These are phyloP conservation scores for Prunus persica DNA, from an alignment of 306 rosid species.

Conservation along the genomic window DNA sequence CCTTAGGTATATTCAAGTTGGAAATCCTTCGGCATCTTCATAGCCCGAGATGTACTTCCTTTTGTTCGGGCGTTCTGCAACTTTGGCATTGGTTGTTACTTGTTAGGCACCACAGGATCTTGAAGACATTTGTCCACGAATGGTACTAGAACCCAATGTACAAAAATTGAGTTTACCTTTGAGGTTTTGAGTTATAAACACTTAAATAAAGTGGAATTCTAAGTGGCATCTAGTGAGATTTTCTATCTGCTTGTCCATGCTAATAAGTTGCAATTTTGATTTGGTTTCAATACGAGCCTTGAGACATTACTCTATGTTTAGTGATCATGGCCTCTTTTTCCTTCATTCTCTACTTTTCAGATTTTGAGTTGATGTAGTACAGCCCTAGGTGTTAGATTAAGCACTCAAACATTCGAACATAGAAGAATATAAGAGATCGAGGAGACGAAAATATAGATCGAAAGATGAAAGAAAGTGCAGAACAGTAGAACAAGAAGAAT, in stretches of 20 bases:
- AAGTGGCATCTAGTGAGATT: background rate
- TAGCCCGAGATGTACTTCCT: conserved; percentile 9
- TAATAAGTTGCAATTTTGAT: background rate
- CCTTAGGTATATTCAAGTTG: background rate
- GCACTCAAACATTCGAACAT: no score
- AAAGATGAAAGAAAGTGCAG: no score
- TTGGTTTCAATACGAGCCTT: background rate
- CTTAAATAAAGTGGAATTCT: background rate
- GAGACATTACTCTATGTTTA: background rate
- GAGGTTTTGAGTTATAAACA: background rate
- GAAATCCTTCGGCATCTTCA: conserved; percentile 21
- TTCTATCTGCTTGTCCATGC: background rate
- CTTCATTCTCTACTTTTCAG: no score
- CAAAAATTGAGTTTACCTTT: background rate
- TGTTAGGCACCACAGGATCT: conserved; percentile 4
- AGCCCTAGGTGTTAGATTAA: no score
- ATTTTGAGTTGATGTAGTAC: background rate
- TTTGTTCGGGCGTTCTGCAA: conserved; percentile 11
- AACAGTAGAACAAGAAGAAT: no score
- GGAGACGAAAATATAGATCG: no score
- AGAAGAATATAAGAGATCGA: no score
- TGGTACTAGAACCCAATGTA: background rate
- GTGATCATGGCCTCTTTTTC: background rate
- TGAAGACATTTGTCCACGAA: conserved; percentile 9
- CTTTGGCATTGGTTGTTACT: conserved; percentile 12